These are phyloP conservation scores for Capronia coronata DNA, from an alignment of 2,329 filamentous ascomycete species.

Conservation along the genomic window DNA sequence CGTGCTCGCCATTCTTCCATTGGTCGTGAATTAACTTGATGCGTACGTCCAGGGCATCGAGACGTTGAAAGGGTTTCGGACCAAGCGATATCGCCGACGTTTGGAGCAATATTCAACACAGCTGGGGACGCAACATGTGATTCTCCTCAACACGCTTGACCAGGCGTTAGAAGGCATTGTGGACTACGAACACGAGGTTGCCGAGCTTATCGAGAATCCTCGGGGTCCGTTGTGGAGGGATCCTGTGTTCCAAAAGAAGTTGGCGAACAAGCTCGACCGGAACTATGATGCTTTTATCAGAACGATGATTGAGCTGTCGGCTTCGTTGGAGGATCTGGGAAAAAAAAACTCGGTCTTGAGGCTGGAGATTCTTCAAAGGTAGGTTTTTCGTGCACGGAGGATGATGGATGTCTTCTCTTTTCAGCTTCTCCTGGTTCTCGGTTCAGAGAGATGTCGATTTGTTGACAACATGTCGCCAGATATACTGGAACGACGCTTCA, in stretches of 20 bases:
- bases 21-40: slow-evolving; percentile 29
- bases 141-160: slow-evolving; percentile 22
- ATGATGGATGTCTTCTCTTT: no score
- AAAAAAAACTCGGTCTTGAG: no score
- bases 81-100: slow-evolving; percentile 11
- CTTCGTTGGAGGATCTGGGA: not conserved
- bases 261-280: slow-evolving; percentile 13
- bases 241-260: slow-evolving; percentile 9
- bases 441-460: no score
- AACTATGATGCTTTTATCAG: slow-evolving; percentile 18
- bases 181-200: slow-evolving; percentile 20
- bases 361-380: no score
- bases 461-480: no score
- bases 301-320: slow-evolving; percentile 22
- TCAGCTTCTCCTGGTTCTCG: no score
- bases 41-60: no score
- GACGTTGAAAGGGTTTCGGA: no score
- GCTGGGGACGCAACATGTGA: slow-evolving; percentile 20
- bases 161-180: slow-evolving; percentile 21
- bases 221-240: slow-evolving; percentile 17
- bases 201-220: slow-evolving; percentile 17
- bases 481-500: no score
- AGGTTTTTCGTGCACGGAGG: no score
- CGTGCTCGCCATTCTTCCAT: slow-evolving; percentile 26
- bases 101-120: slow-evolving; percentile 17